phyloP scores from a whole-genome alignment of 129 eudicot species.

The Flaveria robusta region DNA sequence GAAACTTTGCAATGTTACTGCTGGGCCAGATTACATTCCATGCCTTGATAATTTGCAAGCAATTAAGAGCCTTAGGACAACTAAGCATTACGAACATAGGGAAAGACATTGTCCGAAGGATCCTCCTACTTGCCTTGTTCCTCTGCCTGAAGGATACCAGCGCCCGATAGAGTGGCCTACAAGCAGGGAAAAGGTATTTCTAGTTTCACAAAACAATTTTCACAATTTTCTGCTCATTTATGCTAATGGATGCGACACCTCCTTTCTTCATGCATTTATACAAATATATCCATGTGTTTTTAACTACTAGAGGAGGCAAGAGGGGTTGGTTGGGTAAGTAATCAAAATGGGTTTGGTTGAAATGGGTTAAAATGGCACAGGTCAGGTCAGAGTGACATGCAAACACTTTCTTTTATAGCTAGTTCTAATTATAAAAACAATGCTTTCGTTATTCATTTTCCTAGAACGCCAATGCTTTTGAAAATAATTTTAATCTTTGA shows the following conservation, averaged over 20 bases:
- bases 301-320: slow-evolving; percentile 1
- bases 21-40: slow-evolving; percentile 85
- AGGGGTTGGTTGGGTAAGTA: not conserved
- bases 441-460: not conserved
- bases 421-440: not conserved
- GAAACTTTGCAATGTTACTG: slow-evolving; percentile 78
- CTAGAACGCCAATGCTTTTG: no score
- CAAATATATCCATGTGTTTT: not conserved
- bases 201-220: not conserved
- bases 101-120: slow-evolving; percentile 90
- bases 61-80: slow-evolving; percentile 55
- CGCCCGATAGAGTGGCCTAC: slow-evolving; percentile 82
- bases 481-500: not conserved
- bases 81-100: slow-evolving; percentile 90
- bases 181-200: slow-evolving; percentile 78
- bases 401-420: not conserved
- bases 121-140: slow-evolving; percentile 91
- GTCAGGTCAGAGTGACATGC: not conserved
- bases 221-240: not conserved
- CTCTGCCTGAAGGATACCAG: slow-evolving; percentile 81
- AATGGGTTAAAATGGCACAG: not conserved
- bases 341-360: not conserved
- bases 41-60: slow-evolving; percentile 81
- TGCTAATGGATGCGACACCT: not conserved
- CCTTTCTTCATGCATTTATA: slow-evolving; percentile 21